These are phyloP conservation scores for Echria macrotheca DNA, from an alignment of 495 filamentous ascomycete species.

Conservation along the genomic window DNA sequence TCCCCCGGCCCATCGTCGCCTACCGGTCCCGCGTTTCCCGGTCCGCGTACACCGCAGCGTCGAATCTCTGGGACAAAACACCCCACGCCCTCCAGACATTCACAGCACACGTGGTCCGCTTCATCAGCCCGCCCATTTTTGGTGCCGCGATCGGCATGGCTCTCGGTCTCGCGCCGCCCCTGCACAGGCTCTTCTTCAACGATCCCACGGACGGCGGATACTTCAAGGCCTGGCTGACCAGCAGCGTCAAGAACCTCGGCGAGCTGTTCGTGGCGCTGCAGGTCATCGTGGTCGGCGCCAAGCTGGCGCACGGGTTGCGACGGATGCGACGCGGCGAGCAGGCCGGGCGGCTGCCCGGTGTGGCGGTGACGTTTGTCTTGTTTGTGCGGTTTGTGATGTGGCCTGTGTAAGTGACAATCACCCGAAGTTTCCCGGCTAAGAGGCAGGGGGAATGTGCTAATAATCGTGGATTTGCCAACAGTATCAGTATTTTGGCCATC, in stretches of 20 bases:
- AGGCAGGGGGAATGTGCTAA: background rate
- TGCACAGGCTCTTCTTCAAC: slow-evolving; percentile 62
- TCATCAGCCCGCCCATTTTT: slow-evolving; percentile 57
- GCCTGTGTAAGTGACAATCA: slow-evolving; percentile 37
- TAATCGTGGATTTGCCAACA: background rate
- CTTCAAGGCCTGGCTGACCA: slow-evolving; percentile 63
- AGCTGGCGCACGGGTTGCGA: slow-evolving; percentile 50
- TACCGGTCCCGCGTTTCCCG: slow-evolving; percentile 3
- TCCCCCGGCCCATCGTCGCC: slow-evolving; percentile 16
- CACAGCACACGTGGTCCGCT: slow-evolving; percentile 40
- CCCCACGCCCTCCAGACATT: slow-evolving; percentile 31
- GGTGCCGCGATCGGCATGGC: slow-evolving; percentile 54
- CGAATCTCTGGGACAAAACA: slow-evolving; percentile 34
- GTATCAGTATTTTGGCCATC: slow-evolving; percentile 50
- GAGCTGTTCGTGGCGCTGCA: slow-evolving; percentile 64
- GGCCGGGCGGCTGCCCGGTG: slow-evolving; percentile 39
- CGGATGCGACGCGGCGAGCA: slow-evolving; percentile 41
- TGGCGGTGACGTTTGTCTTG: slow-evolving; percentile 48
- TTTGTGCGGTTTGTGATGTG: slow-evolving; percentile 59
- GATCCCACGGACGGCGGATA: slow-evolving; percentile 55
- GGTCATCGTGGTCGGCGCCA: slow-evolving; percentile 63
- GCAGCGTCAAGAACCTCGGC: slow-evolving; percentile 58
- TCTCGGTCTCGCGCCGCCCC: slow-evolving; percentile 54
- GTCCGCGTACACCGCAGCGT: slow-evolving; percentile 21
- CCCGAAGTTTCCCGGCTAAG: background rate